phyloP scores from a whole-genome alignment of 2,329 filamentous ascomycete species.

The Albifimbria verrucaria region DNA sequence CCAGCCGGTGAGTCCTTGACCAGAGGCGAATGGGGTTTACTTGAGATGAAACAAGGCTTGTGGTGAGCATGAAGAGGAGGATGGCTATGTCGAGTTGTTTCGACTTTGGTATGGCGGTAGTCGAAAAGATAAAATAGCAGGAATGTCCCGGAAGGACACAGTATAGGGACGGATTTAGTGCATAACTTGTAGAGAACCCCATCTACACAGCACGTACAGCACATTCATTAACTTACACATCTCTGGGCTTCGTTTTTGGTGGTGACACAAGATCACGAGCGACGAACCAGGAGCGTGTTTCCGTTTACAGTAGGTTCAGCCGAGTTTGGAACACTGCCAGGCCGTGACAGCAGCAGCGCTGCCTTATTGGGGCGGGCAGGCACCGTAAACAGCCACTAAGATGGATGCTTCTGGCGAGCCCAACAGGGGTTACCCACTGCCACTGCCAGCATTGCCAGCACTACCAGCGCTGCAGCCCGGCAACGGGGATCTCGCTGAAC shows the following conservation, averaged over 20 bases:
- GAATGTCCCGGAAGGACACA: too few species aligned
- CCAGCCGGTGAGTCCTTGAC: too few species aligned
- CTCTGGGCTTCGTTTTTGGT: too few species aligned
- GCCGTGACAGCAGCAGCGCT: not conserved
- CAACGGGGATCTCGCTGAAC: conserved; percentile 32
- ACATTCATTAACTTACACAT: too few species aligned
- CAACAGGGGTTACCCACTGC: conserved; percentile 15
- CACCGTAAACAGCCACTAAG: conserved; percentile 8
- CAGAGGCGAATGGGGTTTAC: not conserved
- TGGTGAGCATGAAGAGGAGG: not conserved
- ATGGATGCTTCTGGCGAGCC: conserved; percentile 16
- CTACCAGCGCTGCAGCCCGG: conserved; percentile 31
- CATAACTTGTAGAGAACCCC: too few species aligned
- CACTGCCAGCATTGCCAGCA: too few species aligned
- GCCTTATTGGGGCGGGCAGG: not conserved
- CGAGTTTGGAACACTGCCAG: not conserved
- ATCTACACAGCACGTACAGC: too few species aligned
- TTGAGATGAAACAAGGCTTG: not conserved
- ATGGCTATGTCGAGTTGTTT: not conserved
- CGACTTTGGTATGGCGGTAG: not conserved
- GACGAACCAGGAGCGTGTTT: too few species aligned
- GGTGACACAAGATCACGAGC: too few species aligned
- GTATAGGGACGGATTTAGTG: too few species aligned
- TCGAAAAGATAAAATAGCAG: too few species aligned
- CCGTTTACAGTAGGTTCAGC: too few species aligned